Evolutionary conservation across 1,284 basidiomycete genomes (phyloP), one percentile per base, ranked within the genome.

Genomic region (Cryptococcus deneoformans): DNA sequence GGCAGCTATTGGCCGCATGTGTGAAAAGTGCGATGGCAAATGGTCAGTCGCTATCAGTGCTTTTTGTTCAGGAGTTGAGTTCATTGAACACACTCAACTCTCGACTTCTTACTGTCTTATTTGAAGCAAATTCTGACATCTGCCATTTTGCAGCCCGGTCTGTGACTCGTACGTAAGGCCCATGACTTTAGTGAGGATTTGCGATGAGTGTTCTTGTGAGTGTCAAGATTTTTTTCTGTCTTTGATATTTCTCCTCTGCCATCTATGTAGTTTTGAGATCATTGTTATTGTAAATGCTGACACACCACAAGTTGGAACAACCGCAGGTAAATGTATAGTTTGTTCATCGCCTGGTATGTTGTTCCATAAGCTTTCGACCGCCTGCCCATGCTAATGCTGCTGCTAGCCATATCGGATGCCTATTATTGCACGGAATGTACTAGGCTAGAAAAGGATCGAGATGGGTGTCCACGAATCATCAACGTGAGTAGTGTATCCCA

Each of bases 151-250:
- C 52, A 97, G 95, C 77, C 96, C 96, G 9, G 91, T 99, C 57
- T 99, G 96, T 80, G 96, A 99, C 80, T 99, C 95, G 35, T 98
- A 98, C 79, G 96, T 99, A 59, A 86, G 96, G 66, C 96, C 96
- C 60, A 92, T 96, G 80, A 97, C 95, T 14, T 83, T 99, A 57
- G 96, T 99, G 57, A 87, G 93, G 69, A 96, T 98, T 70, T 99
- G 96, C 77, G 96, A 99, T 76, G 95, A 99, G 80, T 99, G 96
- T 80, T 98, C 98, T 77, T 99, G 75, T 76, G 46, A 66, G 74
- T 73, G 3, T 29, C 10, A 14, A 37, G 36, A 5, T 34, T 37
- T 20, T 20, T 20, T 20, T 20, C 20, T 20, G 20, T 20, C 20
- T 20, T 20, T 20, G 20, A 20, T 20, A 20, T 20, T 20, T 20